phyloP scores from a whole-genome alignment of 371 early-diverging fungal species.

The Rhizopus stolonifer region DNA sequence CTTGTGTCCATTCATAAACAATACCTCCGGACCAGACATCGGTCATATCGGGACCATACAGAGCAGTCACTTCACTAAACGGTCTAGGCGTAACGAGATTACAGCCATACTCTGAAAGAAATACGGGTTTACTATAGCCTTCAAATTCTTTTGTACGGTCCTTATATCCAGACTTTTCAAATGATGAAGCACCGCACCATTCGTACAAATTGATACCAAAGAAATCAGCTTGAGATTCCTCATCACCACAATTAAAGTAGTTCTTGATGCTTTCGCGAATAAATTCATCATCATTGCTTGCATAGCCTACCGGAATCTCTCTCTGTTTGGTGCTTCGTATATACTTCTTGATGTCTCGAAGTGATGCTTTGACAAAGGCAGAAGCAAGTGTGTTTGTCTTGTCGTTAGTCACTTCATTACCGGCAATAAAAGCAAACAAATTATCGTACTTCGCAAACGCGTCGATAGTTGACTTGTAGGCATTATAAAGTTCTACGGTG shows the following conservation, averaged over 20 bases:
- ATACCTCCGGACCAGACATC: slow-evolving; percentile 73
- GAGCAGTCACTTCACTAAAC: slow-evolving; percentile 61
- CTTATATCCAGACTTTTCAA: slow-evolving; percentile 59
- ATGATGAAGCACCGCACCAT: slow-evolving; percentile 61
- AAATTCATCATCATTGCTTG: slow-evolving; percentile 73
- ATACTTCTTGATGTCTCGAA: slow-evolving; percentile 73
- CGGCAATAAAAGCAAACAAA: slow-evolving; percentile 73
- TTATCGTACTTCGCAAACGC: slow-evolving; percentile 68
- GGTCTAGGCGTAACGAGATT: slow-evolving; percentile 54
- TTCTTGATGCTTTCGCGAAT: slow-evolving; percentile 68
- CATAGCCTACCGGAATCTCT: slow-evolving; percentile 78
- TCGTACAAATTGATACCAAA: slow-evolving; percentile 73
- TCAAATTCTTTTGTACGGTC: slow-evolving; percentile 58
- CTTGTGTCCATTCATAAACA: slow-evolving; percentile 80
- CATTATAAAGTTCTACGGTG: slow-evolving; percentile 52
- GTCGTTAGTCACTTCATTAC: slow-evolving; percentile 81
- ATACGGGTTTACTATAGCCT: slow-evolving; percentile 58
- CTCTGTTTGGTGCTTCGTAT: slow-evolving; percentile 42
- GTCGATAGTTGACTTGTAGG: slow-evolving; percentile 61
- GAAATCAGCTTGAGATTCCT: slow-evolving; percentile 68
- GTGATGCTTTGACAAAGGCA: slow-evolving; percentile 71
- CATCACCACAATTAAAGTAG: slow-evolving; percentile 76
- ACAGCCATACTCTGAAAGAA: slow-evolving; percentile 70
- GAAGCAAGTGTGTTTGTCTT: slow-evolving; percentile 65
- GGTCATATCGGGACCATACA: slow-evolving; percentile 72